Percentiles rank a stretch among this genome's conserved stretches.
phyloP scores from a whole-genome alignment of 2,329 filamentous ascomycete genomes.

The Fusarium clavum region DNA sequence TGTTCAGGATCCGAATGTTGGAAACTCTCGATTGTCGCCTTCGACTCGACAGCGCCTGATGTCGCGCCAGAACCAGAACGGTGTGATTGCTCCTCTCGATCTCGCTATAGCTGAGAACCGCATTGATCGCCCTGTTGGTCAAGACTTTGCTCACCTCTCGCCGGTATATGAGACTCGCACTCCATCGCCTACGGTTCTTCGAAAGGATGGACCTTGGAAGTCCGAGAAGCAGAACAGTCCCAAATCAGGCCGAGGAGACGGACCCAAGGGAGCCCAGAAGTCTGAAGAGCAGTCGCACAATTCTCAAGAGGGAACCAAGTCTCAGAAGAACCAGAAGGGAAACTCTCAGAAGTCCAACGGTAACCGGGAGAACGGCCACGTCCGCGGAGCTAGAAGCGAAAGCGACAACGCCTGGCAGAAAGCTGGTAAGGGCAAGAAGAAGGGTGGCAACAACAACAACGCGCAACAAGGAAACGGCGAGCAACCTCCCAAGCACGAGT shows the following conservation, averaged over 20 bases:
- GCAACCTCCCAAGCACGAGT: constrained; percentile 67
- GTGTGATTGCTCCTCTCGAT: constrained; percentile 66
- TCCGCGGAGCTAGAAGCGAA: constrained; percentile 66
- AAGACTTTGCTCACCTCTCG: constrained; percentile 68
- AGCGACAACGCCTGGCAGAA: constrained; percentile 69
- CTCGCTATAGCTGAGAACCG: constrained; percentile 62
- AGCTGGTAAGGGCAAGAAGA: constrained; percentile 63
- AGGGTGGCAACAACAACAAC: constrained; percentile 53
- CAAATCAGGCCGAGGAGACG: constrained; percentile 36
- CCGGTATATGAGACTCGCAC: constrained; percentile 80
- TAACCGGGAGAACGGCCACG: constrained; percentile 64
- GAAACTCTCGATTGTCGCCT: constrained; percentile 48
- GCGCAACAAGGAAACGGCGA: constrained; percentile 58
- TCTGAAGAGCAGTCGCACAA: constrained; percentile 46
- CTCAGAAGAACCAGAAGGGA: constrained; percentile 46
- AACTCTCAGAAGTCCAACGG: constrained; percentile 54
- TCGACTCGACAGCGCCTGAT: constrained; percentile 53
- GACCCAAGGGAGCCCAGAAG: constrained; percentile 43
- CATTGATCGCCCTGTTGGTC: constrained; percentile 49
- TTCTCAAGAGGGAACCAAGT: constrained; percentile 34
- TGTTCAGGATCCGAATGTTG: constrained; percentile 49
- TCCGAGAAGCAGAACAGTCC: constrained; percentile 43
- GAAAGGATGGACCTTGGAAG: constrained; percentile 60
- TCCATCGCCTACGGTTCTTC: constrained; percentile 72
- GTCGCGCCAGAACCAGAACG: constrained; percentile 59